These are phyloP conservation scores for Trichoderma reesei DNA, from an alignment of 495 filamentous ascomycete genomes.

Conservation along the genomic window DNA sequence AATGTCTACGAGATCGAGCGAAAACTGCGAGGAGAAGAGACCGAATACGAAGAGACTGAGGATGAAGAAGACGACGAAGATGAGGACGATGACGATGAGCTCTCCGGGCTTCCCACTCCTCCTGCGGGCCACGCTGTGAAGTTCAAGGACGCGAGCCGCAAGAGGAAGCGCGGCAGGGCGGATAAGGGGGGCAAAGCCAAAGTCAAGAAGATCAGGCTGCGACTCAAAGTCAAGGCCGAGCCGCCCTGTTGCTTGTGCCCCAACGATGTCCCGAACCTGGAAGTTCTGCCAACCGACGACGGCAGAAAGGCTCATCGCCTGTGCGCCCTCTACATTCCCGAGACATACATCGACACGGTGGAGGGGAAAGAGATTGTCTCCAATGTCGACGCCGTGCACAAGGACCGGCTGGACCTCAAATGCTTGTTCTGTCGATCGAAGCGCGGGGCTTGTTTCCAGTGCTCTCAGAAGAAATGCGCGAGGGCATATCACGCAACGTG, in stretches of 20 bases:
- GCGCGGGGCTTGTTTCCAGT: constrained; percentile 93
- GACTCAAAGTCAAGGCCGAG: constrained; percentile 57
- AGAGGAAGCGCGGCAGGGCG: constrained; percentile 30
- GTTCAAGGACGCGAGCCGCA: constrained; percentile 50
- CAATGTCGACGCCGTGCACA: constrained; percentile 70
- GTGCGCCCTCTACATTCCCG: constrained; percentile 83
- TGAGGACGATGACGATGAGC: constrained; percentile 53
- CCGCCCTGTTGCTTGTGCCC: constrained; percentile 92
- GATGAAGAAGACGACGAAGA: constrained; percentile 67
- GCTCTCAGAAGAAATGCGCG: constrained; percentile 88
- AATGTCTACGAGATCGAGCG: constrained; percentile 92
- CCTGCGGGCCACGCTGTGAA: constrained; percentile 41
- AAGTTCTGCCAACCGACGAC: constrained; percentile 78
- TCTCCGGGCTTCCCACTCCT: constrained; percentile 60
- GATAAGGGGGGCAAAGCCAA: constrained; percentile 40
- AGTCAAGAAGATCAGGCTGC: constrained; percentile 63
- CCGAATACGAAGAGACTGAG: constrained; percentile 78
- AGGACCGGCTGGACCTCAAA: constrained; percentile 80
- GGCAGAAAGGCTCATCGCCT: constrained; percentile 79
- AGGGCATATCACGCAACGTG: constrained; percentile 93
- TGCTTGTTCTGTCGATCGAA: constrained; percentile 92
- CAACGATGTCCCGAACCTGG: constrained; percentile 77
- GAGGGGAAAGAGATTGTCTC: constrained; percentile 61
- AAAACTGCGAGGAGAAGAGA: constrained; percentile 83
- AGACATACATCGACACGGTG: constrained; percentile 74